These are phyloP conservation scores for Rhododendron henanense DNA, from an alignment of 148 eudicot genomes.

Conservation along the genomic window DNA sequence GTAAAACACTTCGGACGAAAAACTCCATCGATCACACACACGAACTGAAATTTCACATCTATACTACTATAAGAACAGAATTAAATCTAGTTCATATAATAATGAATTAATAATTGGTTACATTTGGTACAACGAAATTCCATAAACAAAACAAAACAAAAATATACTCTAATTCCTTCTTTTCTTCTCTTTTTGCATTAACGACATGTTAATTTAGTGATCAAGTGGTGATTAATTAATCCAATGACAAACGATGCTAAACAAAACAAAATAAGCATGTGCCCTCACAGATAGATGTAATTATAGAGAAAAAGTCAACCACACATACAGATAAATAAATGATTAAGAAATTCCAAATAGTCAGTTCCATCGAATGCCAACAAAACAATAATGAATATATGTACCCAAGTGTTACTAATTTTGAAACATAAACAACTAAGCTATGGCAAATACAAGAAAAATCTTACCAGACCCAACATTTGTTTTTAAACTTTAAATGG, in stretches of 20 bases:
- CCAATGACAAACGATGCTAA: neutral
- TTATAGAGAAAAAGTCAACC: neutral
- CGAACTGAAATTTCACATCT: no score
- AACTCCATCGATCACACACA: no score
- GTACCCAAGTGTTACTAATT: neutral
- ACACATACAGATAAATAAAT: neutral
- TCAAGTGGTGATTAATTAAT: neutral
- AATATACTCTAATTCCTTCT: neutral
- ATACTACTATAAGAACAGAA: no score
- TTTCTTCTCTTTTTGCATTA: neutral
- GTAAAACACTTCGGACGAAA: no score
- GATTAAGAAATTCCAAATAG: neutral
- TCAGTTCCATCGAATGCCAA: neutral
- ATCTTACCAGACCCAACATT: neutral
- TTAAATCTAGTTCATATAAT: no score
- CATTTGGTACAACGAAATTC: no score
- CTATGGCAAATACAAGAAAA: neutral
- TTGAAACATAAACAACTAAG: neutral
- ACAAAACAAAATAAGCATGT: neutral
- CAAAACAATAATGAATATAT: neutral
- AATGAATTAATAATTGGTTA: no score
- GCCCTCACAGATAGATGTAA: neutral
- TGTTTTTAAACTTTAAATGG: neutral
- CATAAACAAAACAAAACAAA: neutral
- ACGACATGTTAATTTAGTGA: neutral